Base-by-base conservation (phyloP, 192 early-diverging fungal genomes). In the Linnemannia elongata region DNA sequence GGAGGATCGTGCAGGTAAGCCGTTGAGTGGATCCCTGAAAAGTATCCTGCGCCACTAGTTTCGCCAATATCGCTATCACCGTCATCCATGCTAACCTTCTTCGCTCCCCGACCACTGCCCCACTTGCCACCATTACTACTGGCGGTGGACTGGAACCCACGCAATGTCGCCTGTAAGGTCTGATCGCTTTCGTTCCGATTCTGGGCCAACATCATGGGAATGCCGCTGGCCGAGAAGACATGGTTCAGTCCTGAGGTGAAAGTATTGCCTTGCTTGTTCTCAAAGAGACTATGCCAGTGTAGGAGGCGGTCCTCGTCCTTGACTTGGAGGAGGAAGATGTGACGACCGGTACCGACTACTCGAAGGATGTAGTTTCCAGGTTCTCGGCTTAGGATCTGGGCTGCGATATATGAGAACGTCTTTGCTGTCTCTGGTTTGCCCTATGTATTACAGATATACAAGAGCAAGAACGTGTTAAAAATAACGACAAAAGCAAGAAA, bases 271-370 rank as follows among this genome's bases (percentile, higher is more conserved):
- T 33, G 30, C 3, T 66, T 66, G 66, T 74, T 81, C 13, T 87
- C 85, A 66, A 87, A 87, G 20, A 87, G 79, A 69, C 72, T 78
- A 39, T 69, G 69, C 85, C 85, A 87, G 36, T 87, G 80, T 33
- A 81, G 22, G 36, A 87, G 76, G 6, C 79, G 44, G 22, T 87
- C 76, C 63, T 87, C 85, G 36, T 87, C 85, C 20, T 52, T 71
- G 41, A 87, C 85, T 78, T 87, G 85, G 36, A 87, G 47, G 42
- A 87, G 41, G 38, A 81, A 81, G 9, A 81, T 63, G 45, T 74
- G 69, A 0, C 79, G 76, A 39, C 85, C 49, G 0, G 72, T 41
- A 18, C 85, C 80, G 10, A 78, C 20, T 36, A 81, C 80, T 30
- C 71, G 57, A 3, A 87, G 69, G 41, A 87, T 81, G n/a, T 75